Evolutionary conservation across 2,329 filamentous ascomycete genomes (phyloP), one percentile per base, ranked within the genome.

Genomic region (Calonectria honghensis): DNA sequence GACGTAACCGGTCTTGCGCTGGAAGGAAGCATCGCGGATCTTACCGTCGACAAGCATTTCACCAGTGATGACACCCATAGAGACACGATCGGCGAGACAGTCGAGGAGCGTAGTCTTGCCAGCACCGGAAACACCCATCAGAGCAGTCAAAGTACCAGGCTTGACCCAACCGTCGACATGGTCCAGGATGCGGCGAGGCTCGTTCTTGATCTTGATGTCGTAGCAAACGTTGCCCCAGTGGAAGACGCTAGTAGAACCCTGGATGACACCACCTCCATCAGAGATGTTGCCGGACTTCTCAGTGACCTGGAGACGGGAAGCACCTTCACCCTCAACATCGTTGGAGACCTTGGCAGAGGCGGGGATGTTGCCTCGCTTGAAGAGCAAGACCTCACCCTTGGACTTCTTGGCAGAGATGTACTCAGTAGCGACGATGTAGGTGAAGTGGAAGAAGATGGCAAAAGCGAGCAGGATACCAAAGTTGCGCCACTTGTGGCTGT

Each of bases 91-190:
- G 37, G 93, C 93, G 71, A 95, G 87, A 29, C 92, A 91, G 64
- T 84, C 83, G 45, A 95, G 85, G 20, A 95, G 86, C 0, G 93
- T 94, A 0, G 93, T 94, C 82, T 94, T 95, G 68, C 93, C 83
- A 4, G 83, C 83, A 10, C 83, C 83, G 0, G 83, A 84, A 1
- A 83, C 82, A 32, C 83, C 92, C 93, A 94, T 95, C 0, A 94
- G 87, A 14, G 93, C 93, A 9, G 93, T 95, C 18, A 94, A 85
- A 20, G 93, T 94, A 67, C 93, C 93, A 1, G 93, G 93, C 83
- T 94, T 94, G 68, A 95, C 93, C 92, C 93, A 95, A 14, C 94
- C 93, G 79, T 94, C 92, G 3, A 95, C 92, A 66, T 94, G 86
- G 75, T 95, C 91, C 31, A 95, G 86, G 79, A 96, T 92, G 13